These are phyloP conservation scores for Calvatia gigantea DNA, from an alignment of 768 basidiomycete genomes.

Conservation along the genomic window DNA sequence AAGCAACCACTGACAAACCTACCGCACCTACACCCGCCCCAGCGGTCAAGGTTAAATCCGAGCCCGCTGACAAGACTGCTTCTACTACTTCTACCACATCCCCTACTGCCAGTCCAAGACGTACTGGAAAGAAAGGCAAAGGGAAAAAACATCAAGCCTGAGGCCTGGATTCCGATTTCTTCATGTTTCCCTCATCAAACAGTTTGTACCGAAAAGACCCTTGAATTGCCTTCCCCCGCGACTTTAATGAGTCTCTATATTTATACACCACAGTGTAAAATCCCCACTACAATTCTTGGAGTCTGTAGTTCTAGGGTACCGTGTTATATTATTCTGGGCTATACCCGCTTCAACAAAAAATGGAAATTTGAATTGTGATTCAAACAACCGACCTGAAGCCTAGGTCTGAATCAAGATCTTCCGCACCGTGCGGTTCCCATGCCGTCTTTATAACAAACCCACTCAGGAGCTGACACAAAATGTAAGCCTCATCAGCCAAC, in stretches of 20 bases:
- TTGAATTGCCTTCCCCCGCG: background rate
- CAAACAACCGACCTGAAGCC: no score
- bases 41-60: background rate
- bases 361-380: no score
- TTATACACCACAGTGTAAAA: background rate
- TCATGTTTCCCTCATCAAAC: no score
- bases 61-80: background rate
- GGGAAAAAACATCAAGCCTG: background rate
- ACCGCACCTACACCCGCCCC: background rate
- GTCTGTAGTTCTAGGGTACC: background rate
- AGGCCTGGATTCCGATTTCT: no score
- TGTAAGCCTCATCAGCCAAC: no score
- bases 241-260: background rate
- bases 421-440: no score
- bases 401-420: no score
- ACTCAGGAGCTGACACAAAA: no score
- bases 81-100: background rate
- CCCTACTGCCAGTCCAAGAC: background rate
- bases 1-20: background rate
- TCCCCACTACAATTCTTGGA: background rate
- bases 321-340: background rate
- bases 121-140: conserved; percentile 7
- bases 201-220: no score
- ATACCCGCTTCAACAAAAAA: background rate
- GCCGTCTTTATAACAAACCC: no score